Percentiles rank a stretch among this genome's conserved stretches.
phyloP scores from a whole-genome alignment of 106 monocot genomes.

The Dendrobium officinale region DNA sequence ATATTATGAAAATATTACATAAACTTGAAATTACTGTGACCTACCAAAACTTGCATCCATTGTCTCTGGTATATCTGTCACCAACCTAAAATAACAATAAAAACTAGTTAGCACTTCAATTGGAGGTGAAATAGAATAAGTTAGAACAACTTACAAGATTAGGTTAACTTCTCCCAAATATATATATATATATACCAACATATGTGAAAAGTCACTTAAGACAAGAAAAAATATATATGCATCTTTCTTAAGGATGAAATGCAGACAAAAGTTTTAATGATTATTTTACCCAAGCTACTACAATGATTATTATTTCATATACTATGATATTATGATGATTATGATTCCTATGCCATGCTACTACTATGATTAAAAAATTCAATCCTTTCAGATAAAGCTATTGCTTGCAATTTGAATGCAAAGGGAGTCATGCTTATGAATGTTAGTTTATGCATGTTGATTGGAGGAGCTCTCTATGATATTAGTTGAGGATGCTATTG shows the following conservation, averaged over 20 bases:
- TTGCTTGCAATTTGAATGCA: too few species aligned
- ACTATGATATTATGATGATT: too few species aligned
- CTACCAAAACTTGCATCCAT: constrained; percentile 4
- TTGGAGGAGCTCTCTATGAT: too few species aligned
- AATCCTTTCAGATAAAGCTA: too few species aligned
- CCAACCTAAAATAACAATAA: constrained; percentile 5
- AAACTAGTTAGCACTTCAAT: neutral
- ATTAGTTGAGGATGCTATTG: too few species aligned
- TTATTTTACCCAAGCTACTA: neutral
- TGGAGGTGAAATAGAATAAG: neutral
- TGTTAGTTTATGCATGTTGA: too few species aligned
- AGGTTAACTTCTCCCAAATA: neutral
- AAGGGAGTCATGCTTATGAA: too few species aligned
- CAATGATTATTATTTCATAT: too few species aligned
- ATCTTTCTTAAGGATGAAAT: neutral
- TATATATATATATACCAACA: neutral
- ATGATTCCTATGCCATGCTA: too few species aligned
- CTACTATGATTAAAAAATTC: too few species aligned
- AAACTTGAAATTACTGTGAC: neutral
- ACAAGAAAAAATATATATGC: neutral
- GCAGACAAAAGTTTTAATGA: neutral
- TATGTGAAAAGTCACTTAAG: neutral
- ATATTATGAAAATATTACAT: neutral
- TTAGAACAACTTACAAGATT: neutral
- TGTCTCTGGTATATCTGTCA: constrained; percentile 1